Percentiles rank a stretch among this genome's conserved stretches.
These are phyloP conservation scores for Corynascus novoguineensis DNA, from an alignment of 495 filamentous ascomycete genomes.

Conservation along the genomic window DNA sequence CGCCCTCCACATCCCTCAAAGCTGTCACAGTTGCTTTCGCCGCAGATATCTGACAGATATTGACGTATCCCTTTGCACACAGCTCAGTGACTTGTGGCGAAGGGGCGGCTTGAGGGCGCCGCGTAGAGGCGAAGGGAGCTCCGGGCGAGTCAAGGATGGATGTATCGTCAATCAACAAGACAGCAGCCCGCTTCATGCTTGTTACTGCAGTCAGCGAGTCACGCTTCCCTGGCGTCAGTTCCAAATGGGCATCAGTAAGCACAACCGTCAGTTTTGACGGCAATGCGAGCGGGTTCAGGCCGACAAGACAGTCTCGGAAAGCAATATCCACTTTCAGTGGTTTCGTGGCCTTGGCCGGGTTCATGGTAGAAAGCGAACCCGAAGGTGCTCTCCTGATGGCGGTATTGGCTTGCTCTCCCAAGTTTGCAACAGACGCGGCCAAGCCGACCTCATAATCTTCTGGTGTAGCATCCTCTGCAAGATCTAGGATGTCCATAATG, in stretches of 20 bases:
- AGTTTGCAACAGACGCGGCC: conserved; percentile 70
- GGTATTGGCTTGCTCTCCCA: conserved; percentile 56
- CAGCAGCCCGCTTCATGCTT: conserved; percentile 68
- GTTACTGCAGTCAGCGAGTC: conserved; percentile 55
- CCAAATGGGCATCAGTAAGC: conserved; percentile 67
- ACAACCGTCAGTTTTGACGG: conserved; percentile 70
- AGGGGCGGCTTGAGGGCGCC: conserved; percentile 43
- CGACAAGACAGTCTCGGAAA: conserved; percentile 72
- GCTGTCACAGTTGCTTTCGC: conserved; percentile 60
- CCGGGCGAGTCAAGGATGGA: conserved; percentile 48
- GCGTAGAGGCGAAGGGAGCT: conserved; percentile 34
- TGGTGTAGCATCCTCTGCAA: conserved; percentile 60
- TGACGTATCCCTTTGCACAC: conserved; percentile 69
- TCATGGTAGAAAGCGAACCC: conserved; percentile 3
- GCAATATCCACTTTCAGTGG: conserved; percentile 64
- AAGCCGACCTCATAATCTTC: conserved; percentile 72
- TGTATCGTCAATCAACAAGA: conserved; percentile 79
- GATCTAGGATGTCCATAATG: conserved; percentile 68
- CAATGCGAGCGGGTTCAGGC: conserved; percentile 75
- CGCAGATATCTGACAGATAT: conserved; percentile 76
- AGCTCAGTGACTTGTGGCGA: conserved; percentile 61
- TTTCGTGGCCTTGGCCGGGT: conserved; percentile 32
- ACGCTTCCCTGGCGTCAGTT: conserved; percentile 54
- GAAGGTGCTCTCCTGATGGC: conserved; percentile 35
- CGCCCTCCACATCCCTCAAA: conserved; percentile 44